Base-by-base conservation (phyloP, 1,284 basidiomycete genomes). In the Rhodotorula sp. region DNA sequence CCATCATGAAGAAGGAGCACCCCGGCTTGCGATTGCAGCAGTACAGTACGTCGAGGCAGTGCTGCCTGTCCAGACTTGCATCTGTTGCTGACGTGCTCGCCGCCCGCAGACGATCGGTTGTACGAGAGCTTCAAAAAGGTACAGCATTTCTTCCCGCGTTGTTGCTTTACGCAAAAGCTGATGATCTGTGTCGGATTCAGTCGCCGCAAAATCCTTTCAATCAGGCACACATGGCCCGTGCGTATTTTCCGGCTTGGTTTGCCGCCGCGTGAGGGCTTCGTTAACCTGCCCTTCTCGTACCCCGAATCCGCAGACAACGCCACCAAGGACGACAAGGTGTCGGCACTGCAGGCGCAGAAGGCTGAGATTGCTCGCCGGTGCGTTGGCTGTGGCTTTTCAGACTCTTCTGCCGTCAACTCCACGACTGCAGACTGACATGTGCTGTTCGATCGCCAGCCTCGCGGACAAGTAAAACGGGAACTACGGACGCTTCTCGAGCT, bases 241-340 rank as follows among this genome's bases (percentile, higher is more conserved):
- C 23, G 69, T 43, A 3, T 18, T 21, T 5, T 63, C 48, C 19
- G 26, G 28, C 18, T 28, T 43, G 38, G 38, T 43, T 43, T 43
- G 38, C 38, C 6, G 38, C 38, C 38, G 38, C 38, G 38, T 38
- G 38, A 38, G 38, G 38, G 38, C 38, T 10, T 38, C 38, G 38
- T 23, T n/a, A 15, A 10, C 8, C 56, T 38, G 18, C 16, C 19
- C 15, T 19, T 34, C 55, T 19, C 55, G 15, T 8, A 38, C 38
- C 38, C 81, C 88, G 1, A 92, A 5, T 34, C 2, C 12, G 18
- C 45, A 60, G 59, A 92, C 81, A 90, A 94, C 77, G 91, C 92
- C 0, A 84, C 85, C 50, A 92, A 93, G 85, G 90, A 91, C 16
- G 91, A 92, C 57, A 88, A 88, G 80, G 83, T 93, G 19, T 85